Percentiles rank a stretch among this genome's conserved stretches.
Evolutionary conservation across 371 early-diverging fungal species (phyloP).

Genomic region (Lichtheimia ornata): DNA sequence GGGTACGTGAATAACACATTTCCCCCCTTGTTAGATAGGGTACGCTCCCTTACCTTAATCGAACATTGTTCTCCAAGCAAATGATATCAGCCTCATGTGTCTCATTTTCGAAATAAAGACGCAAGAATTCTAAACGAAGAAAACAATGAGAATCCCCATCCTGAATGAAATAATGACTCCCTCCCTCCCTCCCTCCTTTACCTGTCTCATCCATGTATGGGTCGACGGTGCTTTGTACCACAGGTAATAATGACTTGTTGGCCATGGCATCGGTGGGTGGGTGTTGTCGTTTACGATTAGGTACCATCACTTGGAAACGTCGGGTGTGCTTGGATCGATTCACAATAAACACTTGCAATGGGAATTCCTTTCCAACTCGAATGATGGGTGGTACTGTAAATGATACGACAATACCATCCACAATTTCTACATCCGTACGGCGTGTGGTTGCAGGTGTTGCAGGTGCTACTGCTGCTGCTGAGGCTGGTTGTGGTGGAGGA

Average conservation of each 20-base stretch:
- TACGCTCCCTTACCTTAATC: slow-evolving; percentile 44
- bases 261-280: slow-evolving; percentile 28
- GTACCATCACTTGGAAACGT: slow-evolving; percentile 66
- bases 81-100: slow-evolving; percentile 72
- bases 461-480: not conserved
- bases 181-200: too few species aligned
- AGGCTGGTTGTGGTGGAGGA: slow-evolving; percentile 4
- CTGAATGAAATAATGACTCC: too few species aligned
- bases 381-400: slow-evolving; percentile 54
- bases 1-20: too few species aligned
- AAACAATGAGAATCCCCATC: not conserved
- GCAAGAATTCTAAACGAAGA: slow-evolving; percentile 50
- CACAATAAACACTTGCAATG: slow-evolving; percentile 72
- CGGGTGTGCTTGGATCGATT: slow-evolving; percentile 71
- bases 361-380: slow-evolving; percentile 65
- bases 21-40: not conserved
- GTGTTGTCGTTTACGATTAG: slow-evolving; percentile 59
- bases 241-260: slow-evolving; percentile 43
- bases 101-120: slow-evolving; percentile 64
- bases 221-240: slow-evolving; percentile 46
- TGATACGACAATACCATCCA: slow-evolving; percentile 67
- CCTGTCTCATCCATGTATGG: slow-evolving; percentile 68
- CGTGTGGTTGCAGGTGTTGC: not conserved
- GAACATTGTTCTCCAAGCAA: slow-evolving; percentile 73
- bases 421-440: slow-evolving; percentile 26